Percentiles rank a stretch among this genome's conserved stretches.
Conservation (phyloP, 148 eudicot genomes). For the Rhododendron kiyosumense region DNA sequence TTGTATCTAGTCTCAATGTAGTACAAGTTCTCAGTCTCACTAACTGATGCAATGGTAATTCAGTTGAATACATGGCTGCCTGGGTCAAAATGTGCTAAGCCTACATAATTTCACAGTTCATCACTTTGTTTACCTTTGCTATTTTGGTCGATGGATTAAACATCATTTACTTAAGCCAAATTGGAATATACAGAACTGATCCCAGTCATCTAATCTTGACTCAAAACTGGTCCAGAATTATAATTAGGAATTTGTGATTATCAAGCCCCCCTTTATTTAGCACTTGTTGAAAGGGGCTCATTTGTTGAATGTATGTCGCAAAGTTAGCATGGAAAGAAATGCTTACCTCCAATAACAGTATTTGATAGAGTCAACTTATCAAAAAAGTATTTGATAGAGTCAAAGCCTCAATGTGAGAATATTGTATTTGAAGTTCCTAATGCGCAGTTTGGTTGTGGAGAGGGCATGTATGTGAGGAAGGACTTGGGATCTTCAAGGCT, state of each 20-base stretch:
- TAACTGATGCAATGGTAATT: neutral
- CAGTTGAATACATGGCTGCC: neutral
- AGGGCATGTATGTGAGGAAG: neutral
- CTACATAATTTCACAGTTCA: neutral
- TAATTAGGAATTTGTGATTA: neutral
- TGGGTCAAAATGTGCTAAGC: neutral
- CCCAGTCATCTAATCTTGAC: neutral
- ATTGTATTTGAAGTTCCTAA: neutral
- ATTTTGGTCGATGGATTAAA: neutral
- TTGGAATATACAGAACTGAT: neutral
- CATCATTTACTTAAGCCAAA: neutral
- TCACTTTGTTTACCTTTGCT: neutral
- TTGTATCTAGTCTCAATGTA: neutral
- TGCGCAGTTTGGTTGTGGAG: neutral
- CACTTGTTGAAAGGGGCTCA: neutral
- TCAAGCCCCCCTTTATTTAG: neutral
- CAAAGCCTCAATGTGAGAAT: neutral
- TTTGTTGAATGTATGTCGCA: neutral
- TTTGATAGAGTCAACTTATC: neutral
- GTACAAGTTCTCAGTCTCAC: neutral
- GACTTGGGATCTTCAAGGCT: neutral
- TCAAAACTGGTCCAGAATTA: neutral
- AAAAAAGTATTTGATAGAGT: neutral
- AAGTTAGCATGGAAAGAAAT: neutral
- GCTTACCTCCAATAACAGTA: neutral